These are phyloP conservation scores for Starmerella floricola DNA, from an alignment of 805 yeast species.

Conservation along the genomic window DNA sequence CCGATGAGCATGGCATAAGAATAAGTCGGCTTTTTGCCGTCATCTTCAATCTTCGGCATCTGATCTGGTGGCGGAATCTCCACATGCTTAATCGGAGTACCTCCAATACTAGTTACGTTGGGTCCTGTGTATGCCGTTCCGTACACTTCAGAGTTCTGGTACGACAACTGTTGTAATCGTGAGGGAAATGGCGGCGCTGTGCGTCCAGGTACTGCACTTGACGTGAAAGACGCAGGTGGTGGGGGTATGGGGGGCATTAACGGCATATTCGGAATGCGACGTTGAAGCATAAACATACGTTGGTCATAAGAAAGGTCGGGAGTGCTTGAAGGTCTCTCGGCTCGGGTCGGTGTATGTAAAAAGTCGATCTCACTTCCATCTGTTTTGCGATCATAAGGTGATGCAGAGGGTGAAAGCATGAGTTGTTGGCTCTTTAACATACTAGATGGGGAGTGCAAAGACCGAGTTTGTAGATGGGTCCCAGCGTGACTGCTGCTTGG, in stretches of 20 bases:
- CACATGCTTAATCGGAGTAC: neutral
- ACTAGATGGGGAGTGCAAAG: no score
- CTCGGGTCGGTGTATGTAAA: slow-evolving; percentile 1
- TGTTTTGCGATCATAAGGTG: slow-evolving; percentile 5
- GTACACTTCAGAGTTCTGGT: no score
- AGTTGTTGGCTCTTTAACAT: neutral
- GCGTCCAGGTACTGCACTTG: neutral
- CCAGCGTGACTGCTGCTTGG: neutral
- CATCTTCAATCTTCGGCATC: slow-evolving; percentile 38
- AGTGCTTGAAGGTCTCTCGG: neutral
- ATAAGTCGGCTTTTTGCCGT: slow-evolving; percentile 74
- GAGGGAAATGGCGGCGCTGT: no score
- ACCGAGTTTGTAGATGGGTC: neutral
- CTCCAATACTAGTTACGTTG: neutral
- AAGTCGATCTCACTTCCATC: neutral
- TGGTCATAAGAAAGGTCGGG: neutral
- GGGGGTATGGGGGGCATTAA: no score
- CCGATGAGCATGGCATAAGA: slow-evolving; percentile 91
- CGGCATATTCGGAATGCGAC: no score
- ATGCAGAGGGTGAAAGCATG: slow-evolving; percentile 4
- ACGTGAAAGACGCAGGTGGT: neutral
- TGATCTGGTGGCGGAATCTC: slow-evolving; percentile 19
- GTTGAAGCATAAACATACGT: neutral
- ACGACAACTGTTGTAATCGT: no score
- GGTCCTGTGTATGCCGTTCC: neutral